Base-by-base conservation (phyloP, 148 eudicot genomes). In the Beta vulgaris region DNA sequence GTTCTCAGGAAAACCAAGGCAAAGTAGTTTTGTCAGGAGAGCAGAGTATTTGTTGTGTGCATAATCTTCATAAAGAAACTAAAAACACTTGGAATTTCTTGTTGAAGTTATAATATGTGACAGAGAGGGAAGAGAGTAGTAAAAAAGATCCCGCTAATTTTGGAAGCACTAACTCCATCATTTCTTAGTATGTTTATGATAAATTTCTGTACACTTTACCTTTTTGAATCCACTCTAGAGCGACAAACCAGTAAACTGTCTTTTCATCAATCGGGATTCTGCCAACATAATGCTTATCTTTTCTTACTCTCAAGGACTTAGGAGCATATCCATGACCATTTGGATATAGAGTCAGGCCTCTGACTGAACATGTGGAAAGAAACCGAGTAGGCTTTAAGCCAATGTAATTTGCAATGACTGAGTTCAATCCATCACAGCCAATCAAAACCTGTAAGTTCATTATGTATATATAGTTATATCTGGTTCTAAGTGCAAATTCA, bases 371-470 rank as follows among this genome's bases (percentile, higher is more conserved):
- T 31, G 57, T 31, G 29, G 74, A 36, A 61, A 72, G 82, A 15
- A 15, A 44, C 49, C 82, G 80, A 37, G 84, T 65, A 35, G 84
- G 84, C 64, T 79, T 82, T 39, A 88, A 79, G 55, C 75, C 81
- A 64, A 88, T 80, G 72, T 69, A 86, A 73, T 83, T 69, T n/a
- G 87, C 83, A 61, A 82, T 73, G 18, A 75, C 55, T 28, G 89
- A 88, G 44, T 74, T 80, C 29, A 86, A 78, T 68, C 91, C 89
- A 77, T 88, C 91, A 65, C 87, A 88, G 13, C 91, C 89, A 28
- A 88, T 77, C 44, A 88, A 68, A 61, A 84, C 89, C 89, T 88
- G 75, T 31, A 69, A 9, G 55, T 49, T 12, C 40, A 44, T 67
- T 59, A 14, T 21, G 61, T 35, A 46, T n/a, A 16, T 13, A 23